These are phyloP conservation scores for Penicillium sclerotiorum DNA, from an alignment of 2,329 filamentous ascomycete genomes.

Conservation along the genomic window DNA sequence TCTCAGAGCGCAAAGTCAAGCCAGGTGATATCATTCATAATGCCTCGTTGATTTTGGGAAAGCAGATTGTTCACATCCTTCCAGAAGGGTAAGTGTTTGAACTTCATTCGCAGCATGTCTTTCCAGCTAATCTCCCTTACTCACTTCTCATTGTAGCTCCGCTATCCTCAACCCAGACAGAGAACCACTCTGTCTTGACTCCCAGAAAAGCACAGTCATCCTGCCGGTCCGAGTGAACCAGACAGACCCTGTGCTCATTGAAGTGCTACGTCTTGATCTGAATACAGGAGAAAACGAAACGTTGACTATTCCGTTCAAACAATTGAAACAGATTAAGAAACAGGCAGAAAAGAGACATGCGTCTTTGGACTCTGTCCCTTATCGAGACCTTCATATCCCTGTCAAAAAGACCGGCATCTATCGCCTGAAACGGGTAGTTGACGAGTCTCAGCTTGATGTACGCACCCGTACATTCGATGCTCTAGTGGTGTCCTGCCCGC, in stretches of 20 bases:
- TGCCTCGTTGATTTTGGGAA: conserved; percentile 88
- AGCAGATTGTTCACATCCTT: conserved; percentile 95
- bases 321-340: conserved; percentile 74
- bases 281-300: conserved; percentile 79
- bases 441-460: conserved; percentile 92
- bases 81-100: conserved; percentile 72
- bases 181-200: conserved; percentile 78
- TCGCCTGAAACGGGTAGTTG: conserved; percentile 78
- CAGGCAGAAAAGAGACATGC: conserved; percentile 63
- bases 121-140: conserved; percentile 39
- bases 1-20: conserved; percentile 92
- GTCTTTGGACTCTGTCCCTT: conserved; percentile 53
- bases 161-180: conserved; percentile 83
- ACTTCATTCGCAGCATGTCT: neutral
- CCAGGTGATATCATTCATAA: conserved; percentile 86
- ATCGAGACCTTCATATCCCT: conserved; percentile 70
- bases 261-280: conserved; percentile 84
- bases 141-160: conserved; percentile 55
- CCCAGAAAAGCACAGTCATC: conserved; percentile 60
- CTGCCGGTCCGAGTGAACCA: conserved; percentile 93
- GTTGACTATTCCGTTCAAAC: conserved; percentile 71
- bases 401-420: conserved; percentile 90
- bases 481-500: conserved; percentile 83
- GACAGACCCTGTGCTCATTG: conserved; percentile 83
- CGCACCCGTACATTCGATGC: conserved; percentile 75